Base-by-base conservation (phyloP, 1,284 basidiomycete genomes). In the Microbotryomycetes sp. region DNA sequence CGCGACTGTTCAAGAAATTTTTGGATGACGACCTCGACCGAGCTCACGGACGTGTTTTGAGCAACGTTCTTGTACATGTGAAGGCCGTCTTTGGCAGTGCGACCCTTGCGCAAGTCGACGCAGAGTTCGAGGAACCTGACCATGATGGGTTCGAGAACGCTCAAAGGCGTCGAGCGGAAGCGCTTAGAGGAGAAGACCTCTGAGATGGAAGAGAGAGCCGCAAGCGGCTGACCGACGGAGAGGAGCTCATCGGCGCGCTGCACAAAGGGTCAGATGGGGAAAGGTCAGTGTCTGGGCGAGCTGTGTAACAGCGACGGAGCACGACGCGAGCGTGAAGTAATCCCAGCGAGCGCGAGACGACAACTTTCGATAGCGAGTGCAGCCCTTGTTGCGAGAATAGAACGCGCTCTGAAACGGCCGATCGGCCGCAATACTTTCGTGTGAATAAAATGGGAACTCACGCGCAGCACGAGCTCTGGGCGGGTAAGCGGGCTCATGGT, bases 81-180 rank as follows among this genome's bases (percentile, higher is more conserved):
- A 52, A 98, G 83, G 30, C 91, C 94, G 73, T 96, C 91, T 76
- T 96, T 94, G 23, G 91, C 94, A 30, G 89, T 87, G 31, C 91
- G 82, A 3, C 92, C 92, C 76, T 94, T 93, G 69, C 92, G 86
- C 80, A 97, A 86, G 62, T 91, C 88, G 63, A 98, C 92, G 74
- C 92, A 98, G 62, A 99, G 87, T 75, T 97, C 91, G 79, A 97
- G 73, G 75, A 82, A 82, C 67, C 77, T 77, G 67, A 91, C 78
- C 82, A 97, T 89, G 77, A 98, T 97, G 63, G 96, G 96, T 76
- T 98, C 94, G 58, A 98, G 84, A 9, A 88, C 85, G 5, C 85
- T 79, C 45, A 97, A 80, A 1, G 93, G 90, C 0, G 92, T 96
- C 62, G 88, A 86, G 71, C 92, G 85, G 81, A 98, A 97, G 60